phyloP scores from a whole-genome alignment of 106 monocot species.

The Dendrobium officinale region DNA sequence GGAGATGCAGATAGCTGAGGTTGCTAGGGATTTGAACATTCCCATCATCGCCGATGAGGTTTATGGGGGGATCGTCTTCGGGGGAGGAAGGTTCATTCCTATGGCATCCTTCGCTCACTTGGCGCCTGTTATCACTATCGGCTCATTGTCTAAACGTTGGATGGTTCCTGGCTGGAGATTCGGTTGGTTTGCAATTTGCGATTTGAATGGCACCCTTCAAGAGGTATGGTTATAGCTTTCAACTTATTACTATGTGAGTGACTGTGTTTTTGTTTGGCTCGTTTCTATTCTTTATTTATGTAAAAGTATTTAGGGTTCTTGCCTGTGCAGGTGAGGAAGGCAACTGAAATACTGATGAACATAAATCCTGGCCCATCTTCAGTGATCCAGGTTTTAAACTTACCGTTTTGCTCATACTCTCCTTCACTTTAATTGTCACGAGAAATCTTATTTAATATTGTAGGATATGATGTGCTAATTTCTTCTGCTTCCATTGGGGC shows the following conservation, averaged over 20 bases:
- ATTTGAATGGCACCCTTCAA: slow-evolving; percentile 47
- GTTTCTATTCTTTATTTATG: neutral
- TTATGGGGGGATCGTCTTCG: slow-evolving; percentile 81
- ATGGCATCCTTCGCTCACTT: slow-evolving; percentile 56
- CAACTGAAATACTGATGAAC: slow-evolving; percentile 82
- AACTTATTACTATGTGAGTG: neutral
- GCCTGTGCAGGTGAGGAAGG: slow-evolving; percentile 41
- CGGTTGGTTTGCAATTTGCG: slow-evolving; percentile 73
- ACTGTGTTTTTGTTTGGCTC: too few species aligned
- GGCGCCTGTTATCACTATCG: slow-evolving; percentile 66
- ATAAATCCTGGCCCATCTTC: slow-evolving; percentile 67
- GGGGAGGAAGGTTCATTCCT: slow-evolving; percentile 54
- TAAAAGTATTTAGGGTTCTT: neutral
- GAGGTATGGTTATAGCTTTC: slow-evolving; percentile 23
- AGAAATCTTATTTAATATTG: neutral
- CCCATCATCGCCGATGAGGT: slow-evolving; percentile 85
- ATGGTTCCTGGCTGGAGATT: slow-evolving; percentile 92
- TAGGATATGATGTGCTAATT: neutral
- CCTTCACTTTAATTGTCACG: neutral
- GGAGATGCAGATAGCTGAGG: slow-evolving; percentile 63
- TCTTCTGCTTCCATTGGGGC: neutral
- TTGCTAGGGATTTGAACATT: slow-evolving; percentile 56
- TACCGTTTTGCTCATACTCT: neutral
- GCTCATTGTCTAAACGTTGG: slow-evolving; percentile 80
- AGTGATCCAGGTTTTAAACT: slow-evolving; percentile 50